These are phyloP conservation scores for Penicillium steckii DNA, from an alignment of 495 filamentous ascomycete genomes.

Conservation along the genomic window DNA sequence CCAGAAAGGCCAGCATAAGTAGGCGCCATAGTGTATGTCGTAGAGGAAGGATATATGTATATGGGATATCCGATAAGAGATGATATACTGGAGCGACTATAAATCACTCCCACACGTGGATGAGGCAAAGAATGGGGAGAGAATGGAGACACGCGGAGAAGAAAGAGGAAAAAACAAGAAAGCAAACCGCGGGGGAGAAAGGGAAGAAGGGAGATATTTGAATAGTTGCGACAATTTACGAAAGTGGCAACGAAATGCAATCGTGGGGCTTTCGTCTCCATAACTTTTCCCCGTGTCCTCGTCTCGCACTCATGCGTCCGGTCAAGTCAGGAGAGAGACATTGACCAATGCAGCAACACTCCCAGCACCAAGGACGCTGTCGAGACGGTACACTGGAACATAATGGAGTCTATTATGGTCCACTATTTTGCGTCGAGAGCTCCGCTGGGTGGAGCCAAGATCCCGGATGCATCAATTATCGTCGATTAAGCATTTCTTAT, in stretches of 20 bases:
- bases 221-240: slow-evolving; percentile 13
- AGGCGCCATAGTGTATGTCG: slow-evolving; percentile 30
- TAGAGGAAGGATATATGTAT: neutral
- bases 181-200: slow-evolving; percentile 8
- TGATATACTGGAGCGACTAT: neutral
- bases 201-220: slow-evolving; percentile 25
- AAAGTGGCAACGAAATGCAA: slow-evolving; percentile 25
- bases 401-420: neutral
- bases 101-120: neutral
- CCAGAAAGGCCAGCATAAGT: slow-evolving; percentile 64
- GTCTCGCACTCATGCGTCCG: neutral
- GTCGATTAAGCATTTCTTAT: slow-evolving; percentile 23
- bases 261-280: slow-evolving; percentile 20
- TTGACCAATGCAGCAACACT: neutral
- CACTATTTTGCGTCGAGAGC: neutral
- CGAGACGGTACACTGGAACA: neutral
- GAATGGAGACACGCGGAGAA: slow-evolving; percentile 12
- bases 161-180: slow-evolving; percentile 5
- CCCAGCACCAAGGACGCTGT: neutral
- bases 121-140: slow-evolving; percentile 1
- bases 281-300: slow-evolving; percentile 16
- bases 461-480: slow-evolving; percentile 28
- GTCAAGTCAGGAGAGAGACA: neutral
- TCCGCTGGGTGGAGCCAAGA: slow-evolving; percentile 17
- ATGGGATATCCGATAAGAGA: too few relatives aligned